Evolutionary conservation across 2,329 filamentous ascomycete species (phyloP).

Genomic region (Leptodontidium sp.): DNA sequence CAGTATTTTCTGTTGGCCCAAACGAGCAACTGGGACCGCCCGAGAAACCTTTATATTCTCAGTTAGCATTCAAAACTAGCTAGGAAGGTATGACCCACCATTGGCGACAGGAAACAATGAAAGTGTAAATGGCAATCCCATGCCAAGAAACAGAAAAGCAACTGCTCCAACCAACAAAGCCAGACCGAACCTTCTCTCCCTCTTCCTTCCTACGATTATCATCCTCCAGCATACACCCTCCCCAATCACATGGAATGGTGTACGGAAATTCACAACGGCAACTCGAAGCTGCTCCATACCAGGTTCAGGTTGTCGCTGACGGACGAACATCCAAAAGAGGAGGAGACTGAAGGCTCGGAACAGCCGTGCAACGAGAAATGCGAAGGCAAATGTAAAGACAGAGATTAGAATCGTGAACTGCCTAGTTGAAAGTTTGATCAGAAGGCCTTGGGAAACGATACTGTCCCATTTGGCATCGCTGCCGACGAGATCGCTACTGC

Average conservation of each 20-base stretch:
- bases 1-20: not conserved
- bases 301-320: not conserved
- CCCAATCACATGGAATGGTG: conserved; percentile 1
- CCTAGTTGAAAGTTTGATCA: not conserved
- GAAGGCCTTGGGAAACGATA: conserved; percentile 1
- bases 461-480: conserved; percentile 13
- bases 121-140: not conserved
- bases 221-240: conserved; percentile 2
- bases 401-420: not conserved
- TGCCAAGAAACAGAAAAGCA: not conserved
- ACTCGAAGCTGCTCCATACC: conserved; percentile 3
- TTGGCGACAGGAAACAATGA: not conserved
- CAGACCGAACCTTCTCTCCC: conserved; percentile 5
- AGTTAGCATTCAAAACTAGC: not conserved
- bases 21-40: not conserved
- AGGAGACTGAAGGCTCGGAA: conserved; percentile 6
- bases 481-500: not conserved
- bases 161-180: not conserved
- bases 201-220: not conserved
- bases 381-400: not conserved
- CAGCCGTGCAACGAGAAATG: conserved; percentile 4
- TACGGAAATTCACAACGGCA: conserved; percentile 9
- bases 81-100: not conserved
- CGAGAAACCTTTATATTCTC: not conserved
- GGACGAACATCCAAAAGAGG: not conserved